Percentiles rank a stretch among this genome's conserved stretches.
Evolutionary conservation across 345 rosid species (phyloP).

Genomic region (Bruguiera sexangula): DNA sequence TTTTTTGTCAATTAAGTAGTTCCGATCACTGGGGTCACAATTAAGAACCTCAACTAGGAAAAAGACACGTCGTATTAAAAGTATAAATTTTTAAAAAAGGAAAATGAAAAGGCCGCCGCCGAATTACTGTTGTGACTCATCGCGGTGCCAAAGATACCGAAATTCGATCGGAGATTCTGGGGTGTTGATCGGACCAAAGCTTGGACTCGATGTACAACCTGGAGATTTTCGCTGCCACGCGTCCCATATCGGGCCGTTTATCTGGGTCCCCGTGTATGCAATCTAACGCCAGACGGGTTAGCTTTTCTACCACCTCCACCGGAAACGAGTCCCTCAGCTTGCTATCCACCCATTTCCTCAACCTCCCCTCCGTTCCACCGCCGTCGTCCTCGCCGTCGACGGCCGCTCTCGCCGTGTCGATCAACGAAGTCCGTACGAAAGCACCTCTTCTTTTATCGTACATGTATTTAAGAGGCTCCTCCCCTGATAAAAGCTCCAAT

Average conservation of each 20-base stretch:
- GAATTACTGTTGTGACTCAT: slow-evolving; percentile 13
- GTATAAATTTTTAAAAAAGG: background rate
- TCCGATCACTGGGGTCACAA: no score
- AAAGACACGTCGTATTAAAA: background rate
- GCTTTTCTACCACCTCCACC: slow-evolving; percentile 53
- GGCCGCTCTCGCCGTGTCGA: slow-evolving; percentile 54
- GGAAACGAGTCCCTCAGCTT: slow-evolving; percentile 79
- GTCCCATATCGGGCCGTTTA: slow-evolving; percentile 76
- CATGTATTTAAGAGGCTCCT: slow-evolving; percentile 65
- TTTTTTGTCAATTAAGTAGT: no score
- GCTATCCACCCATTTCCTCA: slow-evolving; percentile 74
- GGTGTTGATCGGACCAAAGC: slow-evolving; percentile 51
- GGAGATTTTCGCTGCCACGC: slow-evolving; percentile 79
- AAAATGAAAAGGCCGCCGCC: background rate
- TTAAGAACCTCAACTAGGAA: no score
- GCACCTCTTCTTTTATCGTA: slow-evolving; percentile 44
- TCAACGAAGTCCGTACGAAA: slow-evolving; percentile 50
- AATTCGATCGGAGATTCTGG: slow-evolving; percentile 40
- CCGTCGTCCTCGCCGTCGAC: slow-evolving; percentile 27
- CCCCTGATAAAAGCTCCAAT: slow-evolving; percentile 70
- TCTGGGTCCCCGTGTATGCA: slow-evolving; percentile 64
- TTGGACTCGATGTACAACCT: slow-evolving; percentile 55
- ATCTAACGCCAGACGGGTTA: slow-evolving; percentile 56
- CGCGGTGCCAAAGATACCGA: slow-evolving; percentile 66
- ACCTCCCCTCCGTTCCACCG: slow-evolving; percentile 25